Base-by-base conservation (phyloP, 176 grass and related monocot genomes). In the Stipa capillata region DNA sequence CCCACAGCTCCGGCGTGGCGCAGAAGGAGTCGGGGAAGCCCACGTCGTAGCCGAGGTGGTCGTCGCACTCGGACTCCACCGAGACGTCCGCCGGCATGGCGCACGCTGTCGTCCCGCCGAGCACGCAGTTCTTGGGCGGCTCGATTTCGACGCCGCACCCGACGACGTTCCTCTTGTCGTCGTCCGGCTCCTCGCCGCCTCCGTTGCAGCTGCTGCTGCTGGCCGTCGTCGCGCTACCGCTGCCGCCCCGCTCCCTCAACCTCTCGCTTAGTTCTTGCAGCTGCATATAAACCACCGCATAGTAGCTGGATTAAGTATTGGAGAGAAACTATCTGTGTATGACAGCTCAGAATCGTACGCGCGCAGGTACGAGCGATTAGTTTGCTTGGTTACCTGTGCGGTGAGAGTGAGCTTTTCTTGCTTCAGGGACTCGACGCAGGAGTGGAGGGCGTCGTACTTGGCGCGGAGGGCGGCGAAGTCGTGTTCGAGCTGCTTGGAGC, bases 401-500 rank as follows among this genome's bases (percentile, higher is more conserved):
- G 81, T 31, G 74, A 97, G 93, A 23, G 72, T 21, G 21, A 88
- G 90, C 23, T 97, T 97, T n/a, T 93, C 93, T 2, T 88, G 84
- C 76, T 66, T 85, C 66, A 99, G 83, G 5, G 84, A 53, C 50
- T 92, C 88, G 51, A 94, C 84, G 77, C 29, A 57, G 70, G 48
- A 29, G 59, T 63, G 70, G 75, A 99, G 91, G 6, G 62, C 83
- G 87, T 99, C 96, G 73, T 86, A 87, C 54, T 77, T 81, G 69
- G 74, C 29, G 56, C 79, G 84, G 77, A 99, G 85, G 18, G 43
- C 37, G 69, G 77, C 43, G 81, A 87, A 99, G 68, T 99, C 97
- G 51, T 88, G 84, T 86, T 95, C 97, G 18, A 99, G 90, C 85
- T 96, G 92, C 90, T 99, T 99, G 55, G 92, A 84, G 41, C 93